Evolutionary conservation across 331 rosid genomes (phyloP).

Genomic region (Acacia concinna): DNA sequence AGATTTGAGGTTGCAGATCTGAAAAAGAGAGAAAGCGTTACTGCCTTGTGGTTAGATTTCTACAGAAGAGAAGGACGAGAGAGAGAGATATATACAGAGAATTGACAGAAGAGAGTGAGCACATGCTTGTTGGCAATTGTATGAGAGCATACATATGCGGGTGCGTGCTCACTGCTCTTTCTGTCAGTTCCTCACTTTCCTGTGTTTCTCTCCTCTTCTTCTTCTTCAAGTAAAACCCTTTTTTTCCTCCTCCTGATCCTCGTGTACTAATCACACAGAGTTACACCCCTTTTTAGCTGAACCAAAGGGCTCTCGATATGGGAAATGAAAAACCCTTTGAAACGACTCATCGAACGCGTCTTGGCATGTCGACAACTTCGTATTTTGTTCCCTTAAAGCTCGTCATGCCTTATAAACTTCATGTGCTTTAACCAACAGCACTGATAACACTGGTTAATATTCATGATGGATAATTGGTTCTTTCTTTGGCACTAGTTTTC

Average conservation of each 20-base stretch:
- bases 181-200: conserved; percentile 51
- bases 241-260: neutral
- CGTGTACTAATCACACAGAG: neutral
- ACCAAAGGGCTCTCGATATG: neutral
- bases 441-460: neutral
- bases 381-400: neutral
- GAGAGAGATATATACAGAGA: conserved; percentile 8
- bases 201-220: neutral
- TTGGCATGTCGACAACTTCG: neutral
- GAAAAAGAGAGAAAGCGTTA: neutral
- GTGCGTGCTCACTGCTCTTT: conserved; percentile 73
- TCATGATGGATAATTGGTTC: neutral
- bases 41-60: neutral
- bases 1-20: conserved; percentile 31
- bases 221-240: neutral
- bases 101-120: conserved; percentile 95
- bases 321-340: neutral
- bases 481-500: neutral
- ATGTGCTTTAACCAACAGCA: neutral
- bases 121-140: conserved; percentile 53
- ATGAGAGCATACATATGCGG: conserved; percentile 48
- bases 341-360: neutral
- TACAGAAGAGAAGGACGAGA: neutral
- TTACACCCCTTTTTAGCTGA: neutral
- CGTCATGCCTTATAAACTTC: neutral